Conservation (phyloP, 441 rosid species). For the Biscutella laevigata region DNA sequence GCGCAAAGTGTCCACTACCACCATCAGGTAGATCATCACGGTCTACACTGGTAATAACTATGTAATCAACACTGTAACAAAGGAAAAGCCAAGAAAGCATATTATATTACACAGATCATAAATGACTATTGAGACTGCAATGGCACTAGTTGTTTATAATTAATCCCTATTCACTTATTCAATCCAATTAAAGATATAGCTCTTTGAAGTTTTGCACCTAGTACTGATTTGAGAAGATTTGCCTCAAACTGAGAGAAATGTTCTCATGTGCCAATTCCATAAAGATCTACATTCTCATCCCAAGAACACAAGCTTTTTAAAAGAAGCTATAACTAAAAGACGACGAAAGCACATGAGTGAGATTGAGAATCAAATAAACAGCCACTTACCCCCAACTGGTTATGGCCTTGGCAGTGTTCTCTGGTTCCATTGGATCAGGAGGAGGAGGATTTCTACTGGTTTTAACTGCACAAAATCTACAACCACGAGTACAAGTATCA, state of each 20-base stretch:
- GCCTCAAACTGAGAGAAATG: not conserved
- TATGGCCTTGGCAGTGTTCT: conserved; percentile 80
- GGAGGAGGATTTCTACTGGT: conserved; percentile 87
- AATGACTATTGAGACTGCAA: not conserved
- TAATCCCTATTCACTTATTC: not conserved
- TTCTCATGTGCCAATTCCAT: not conserved
- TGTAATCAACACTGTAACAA: conserved; percentile 77
- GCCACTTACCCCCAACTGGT: conserved; percentile 77
- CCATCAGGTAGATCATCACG: conserved; percentile 98
- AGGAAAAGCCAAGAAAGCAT: conserved; percentile 5
- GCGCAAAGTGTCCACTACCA: conserved; percentile 97
- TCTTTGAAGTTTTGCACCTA: not conserved
- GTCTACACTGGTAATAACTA: conserved; percentile 92
- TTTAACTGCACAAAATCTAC: conserved; percentile 97
- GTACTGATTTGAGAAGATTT: not conserved
- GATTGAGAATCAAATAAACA: conserved; percentile 12
- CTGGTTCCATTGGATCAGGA: conserved; percentile 92
- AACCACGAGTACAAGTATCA: conserved; percentile 96
- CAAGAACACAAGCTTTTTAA: not conserved
- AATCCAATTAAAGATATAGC: not conserved
- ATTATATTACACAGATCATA: conserved; percentile 4
- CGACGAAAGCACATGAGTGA: not conserved
- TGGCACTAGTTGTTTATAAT: not conserved
- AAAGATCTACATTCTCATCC: not conserved
- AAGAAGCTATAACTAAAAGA: not conserved